Conservation (phyloP, 495 filamentous ascomycete genomes). For the Aspergillus asperescens region DNA sequence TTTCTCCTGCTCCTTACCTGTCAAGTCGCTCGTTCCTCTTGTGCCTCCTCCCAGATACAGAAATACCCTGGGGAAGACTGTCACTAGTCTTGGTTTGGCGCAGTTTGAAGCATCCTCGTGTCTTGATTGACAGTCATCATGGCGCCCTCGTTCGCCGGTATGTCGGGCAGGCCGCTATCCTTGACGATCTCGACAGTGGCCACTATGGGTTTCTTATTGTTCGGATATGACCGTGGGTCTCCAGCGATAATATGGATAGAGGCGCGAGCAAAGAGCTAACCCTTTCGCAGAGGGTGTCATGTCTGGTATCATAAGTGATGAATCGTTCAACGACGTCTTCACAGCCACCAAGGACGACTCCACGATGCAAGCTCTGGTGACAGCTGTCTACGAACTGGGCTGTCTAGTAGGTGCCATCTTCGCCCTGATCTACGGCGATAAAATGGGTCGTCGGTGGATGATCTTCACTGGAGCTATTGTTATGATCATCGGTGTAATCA, state of each 20-base stretch:
- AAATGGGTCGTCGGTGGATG: constrained; percentile 61
- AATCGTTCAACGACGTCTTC: constrained; percentile 65
- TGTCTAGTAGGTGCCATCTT: constrained; percentile 71
- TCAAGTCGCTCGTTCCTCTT: neutral
- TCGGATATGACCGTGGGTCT: constrained; percentile 57
- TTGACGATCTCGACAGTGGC: constrained; percentile 55
- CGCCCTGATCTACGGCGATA: constrained; percentile 63
- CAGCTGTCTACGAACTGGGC: constrained; percentile 78
- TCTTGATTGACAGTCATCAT: constrained; percentile 12
- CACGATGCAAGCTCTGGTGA: constrained; percentile 75
- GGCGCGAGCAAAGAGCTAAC: constrained; percentile 8
- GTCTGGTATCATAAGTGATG: constrained; percentile 74
- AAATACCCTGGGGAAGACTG: neutral
- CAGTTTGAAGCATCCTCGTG: neutral
- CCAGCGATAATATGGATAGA: neutral
- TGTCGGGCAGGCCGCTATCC: constrained; percentile 55
- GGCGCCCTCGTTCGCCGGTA: constrained; percentile 49
- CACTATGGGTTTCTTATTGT: constrained; percentile 64
- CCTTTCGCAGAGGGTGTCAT: constrained; percentile 54
- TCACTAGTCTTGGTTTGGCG: neutral
- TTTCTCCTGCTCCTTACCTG: neutral
- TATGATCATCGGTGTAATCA: constrained; percentile 75
- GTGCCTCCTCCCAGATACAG: neutral
- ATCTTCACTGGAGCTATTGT: constrained; percentile 57
- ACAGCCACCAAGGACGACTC: constrained; percentile 58